Base-by-base conservation (phyloP, 441 rosid species). In the Gossypium schwendimanii region DNA sequence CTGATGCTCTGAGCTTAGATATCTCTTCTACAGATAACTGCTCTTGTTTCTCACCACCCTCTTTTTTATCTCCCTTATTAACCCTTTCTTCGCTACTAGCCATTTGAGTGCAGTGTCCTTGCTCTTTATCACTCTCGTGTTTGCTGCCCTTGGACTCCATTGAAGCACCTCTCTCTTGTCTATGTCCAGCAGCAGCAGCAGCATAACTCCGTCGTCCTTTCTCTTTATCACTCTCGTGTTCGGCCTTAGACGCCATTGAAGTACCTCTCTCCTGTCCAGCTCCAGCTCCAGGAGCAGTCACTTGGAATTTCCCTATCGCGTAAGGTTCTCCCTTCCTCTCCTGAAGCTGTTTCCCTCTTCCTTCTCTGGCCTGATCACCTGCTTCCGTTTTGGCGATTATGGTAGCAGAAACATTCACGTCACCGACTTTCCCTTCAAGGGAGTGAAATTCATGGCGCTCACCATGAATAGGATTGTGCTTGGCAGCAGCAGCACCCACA, bases 1-100 rank as follows among this genome's bases (percentile, higher is more conserved):
- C 93, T 54, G 15, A 17, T 11, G 70, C 81, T 79, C 95, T 80
- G 8, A 78, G 79, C 28, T 81, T 85, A 1, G 84, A 73, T 23
- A 88, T 84, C 61, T 92, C 92, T 14, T 85, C 90, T 2, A 89
- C 73, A 7, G 96, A 84, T n/a, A 76, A 82, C 11, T 68, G 75
- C 26, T 72, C 59, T 64, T 63, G 62, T 69, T 57, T 69, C 52
- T 33, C 76, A 6, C 53, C 63, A 8, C 50, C 24, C 28, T 54
- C 39, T 24, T 36, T 50, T 52, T 33, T 6, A 6, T 2, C 39
- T 28, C 21, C 45, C 7, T 28, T 8, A 28, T 60, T 33, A 33
- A 33, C 44, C 17, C n/a, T 14, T 20, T 31, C 44, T 60, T 28
- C 12, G 7, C 21, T n/a, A 0, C 2, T 57, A 57, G 6, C 5